Base-by-base conservation (phyloP, 331 rosid species). In the Rosa hybrid region DNA sequence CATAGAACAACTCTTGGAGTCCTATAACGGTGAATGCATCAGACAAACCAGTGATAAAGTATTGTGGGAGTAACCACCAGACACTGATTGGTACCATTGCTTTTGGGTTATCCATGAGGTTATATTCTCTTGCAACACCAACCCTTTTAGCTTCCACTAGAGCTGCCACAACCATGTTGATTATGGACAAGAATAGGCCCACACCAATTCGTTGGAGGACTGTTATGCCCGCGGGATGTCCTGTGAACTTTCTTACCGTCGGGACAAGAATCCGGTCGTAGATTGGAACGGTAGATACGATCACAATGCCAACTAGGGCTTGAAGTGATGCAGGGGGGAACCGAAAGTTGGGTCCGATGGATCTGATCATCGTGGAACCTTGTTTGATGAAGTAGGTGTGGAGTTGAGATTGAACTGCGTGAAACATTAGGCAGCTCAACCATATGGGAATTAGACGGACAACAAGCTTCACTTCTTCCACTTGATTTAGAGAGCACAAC, bases 11-110 rank as follows among this genome's bases (percentile, higher is more conserved):
- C n/a, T 90, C 85, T 21, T 90, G 94, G 4, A 86, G 81, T 8
- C 92, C 92, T 2, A 90, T 81, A 12, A 87, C n/a, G 0, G 86
- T 56, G 64, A 90, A 84, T 18, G 84, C 68, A 6, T 90, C 89
- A 1, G 87, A 77, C 48, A 82, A 21, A 0, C 94, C 92, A 11
- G 74, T 41, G 2, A 90, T 10, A n/a, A 88, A 70, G 74, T 84
- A 88, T 11, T 90, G 94, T 23, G 91, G 94, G 71, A 90, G 71
- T 14, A 88, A 6, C 91, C 92, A 88, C 91, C 92, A 89, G 0
- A 87, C 80, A 11, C 34, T 80, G 44, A 90, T 86, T 7, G 94
- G 94, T 1, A 89, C 78, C 3, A 80, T 30, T 50, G 80, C 74
- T 30, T 86, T 90, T 0, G 87, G 85, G 23, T 60, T 79, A 51